Evolutionary conservation across 805 yeast species (phyloP), one percentile per base, ranked within the genome.

Genomic region (Metschnikowia aberdeeniae): DNA sequence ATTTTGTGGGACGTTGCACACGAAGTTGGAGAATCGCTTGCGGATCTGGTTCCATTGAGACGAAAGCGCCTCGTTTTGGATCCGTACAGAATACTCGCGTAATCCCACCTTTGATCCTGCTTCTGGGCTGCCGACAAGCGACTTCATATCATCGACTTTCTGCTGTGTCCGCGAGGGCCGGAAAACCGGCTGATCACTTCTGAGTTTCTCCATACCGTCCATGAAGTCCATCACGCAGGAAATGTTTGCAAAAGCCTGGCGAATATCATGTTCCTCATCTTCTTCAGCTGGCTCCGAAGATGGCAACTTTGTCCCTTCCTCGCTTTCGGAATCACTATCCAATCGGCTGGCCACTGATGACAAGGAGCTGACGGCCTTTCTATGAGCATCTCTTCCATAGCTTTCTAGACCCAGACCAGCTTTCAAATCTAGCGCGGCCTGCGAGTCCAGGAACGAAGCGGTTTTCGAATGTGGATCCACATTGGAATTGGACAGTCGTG

Each of bases 21-120:
- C 22, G 42, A 22, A 24, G 30, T 31, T 55, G 12, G 63, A 54
- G 37, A 67, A 70, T 28, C 75, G 52, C 13, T 67, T 55, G 30
- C 74, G 49, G 10, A 70, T 66, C 11, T 63, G 62, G 5, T 63
- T 68, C 56, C 69, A 70, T 41, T 70, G 70, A 2, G 65, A 58
- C 34, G 55, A 46, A 5, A 70, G 53, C 2, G 64, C 61, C 47
- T 70, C 74, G 50, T 70, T 62, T 44, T 68, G 73, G 22, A 67
- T 68, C 40, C 58, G 63, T 37, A 59, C 56, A 22, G 56, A 51
- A 45, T 63, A 60, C 28, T 55, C 56, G 13, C 12, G 31, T 12
- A 30, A 11, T 14, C 30, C 36, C 7, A n/a, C 19, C 34, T 17
- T 30, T n/a, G 9, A 30, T 8, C 34, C 44, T 8, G 33, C 33